Base-by-base conservation (phyloP, 768 basidiomycete species). In the Auricularia heimuer region DNA sequence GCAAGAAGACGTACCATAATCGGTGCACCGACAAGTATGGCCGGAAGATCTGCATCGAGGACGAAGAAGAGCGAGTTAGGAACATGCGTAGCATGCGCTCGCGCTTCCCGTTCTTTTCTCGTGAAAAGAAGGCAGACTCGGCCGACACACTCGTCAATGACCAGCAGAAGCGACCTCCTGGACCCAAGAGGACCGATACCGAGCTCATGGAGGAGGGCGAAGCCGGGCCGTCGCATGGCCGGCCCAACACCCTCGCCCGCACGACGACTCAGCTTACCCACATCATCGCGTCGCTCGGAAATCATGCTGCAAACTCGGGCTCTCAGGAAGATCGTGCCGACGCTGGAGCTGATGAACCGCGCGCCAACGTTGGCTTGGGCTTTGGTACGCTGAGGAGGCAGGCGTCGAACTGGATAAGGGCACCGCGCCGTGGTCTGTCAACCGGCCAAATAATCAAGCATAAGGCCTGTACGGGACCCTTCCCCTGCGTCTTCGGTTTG, bases 391-490 rank as follows among this genome's bases (percentile, higher is more conserved):
- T 51, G 11, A 51, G 21, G 47, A 8, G 47, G 18, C 39, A 42
- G 39, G 39, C 85, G 64, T 82, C 82, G 70, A 78, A 78, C 34
- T 71, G 79, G 63, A 73, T 78, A 47, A 67, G 63, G 8, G 68
- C 54, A 14, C 65, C 66, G 34, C 61, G 58, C 54, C 70, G 70
- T 8, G 47, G 63, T 45, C 67, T 60, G 3, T 67, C 68, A 18
- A 61, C 65, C 67, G 68, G 58, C 39, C 64, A 45, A 66, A 70
- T 62, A 42, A 69, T 44, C 67, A 68, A 42, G 67, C 69, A 56
- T 16, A 62, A 47, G 36, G 44, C 54, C 39, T 66, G 33, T 33
- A 73, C 69, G 61, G 70, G 70, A 35, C 69, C 67, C 61, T 70
- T 64, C 44, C 73, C 72, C 62, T 71, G 42, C 68, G 70, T 61